phyloP scores from a whole-genome alignment of 2,329 filamentous ascomycete species.

The Allantophomopsis cytisporea region DNA sequence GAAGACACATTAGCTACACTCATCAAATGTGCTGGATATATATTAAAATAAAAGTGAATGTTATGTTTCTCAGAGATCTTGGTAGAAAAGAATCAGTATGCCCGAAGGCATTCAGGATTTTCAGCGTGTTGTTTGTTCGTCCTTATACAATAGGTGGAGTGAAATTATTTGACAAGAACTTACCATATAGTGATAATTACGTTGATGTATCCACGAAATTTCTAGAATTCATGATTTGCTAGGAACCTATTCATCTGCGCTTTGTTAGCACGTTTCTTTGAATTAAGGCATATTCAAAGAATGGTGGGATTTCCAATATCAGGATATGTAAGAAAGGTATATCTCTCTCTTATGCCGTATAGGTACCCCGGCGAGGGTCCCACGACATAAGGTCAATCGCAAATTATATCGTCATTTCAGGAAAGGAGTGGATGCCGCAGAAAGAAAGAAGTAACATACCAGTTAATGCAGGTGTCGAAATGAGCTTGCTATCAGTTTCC shows the following conservation, averaged over 20 bases:
- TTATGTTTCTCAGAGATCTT: conserved; percentile 20
- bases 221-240: not conserved
- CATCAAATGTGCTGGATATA: not conserved
- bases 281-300: not conserved
- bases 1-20: too few species aligned
- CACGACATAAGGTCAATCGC: conserved; percentile 85
- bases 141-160: too few species aligned
- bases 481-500: too few species aligned
- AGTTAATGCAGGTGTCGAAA: too few species aligned
- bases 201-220: too few species aligned
- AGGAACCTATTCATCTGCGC: not conserved
- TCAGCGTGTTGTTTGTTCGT: conserved; percentile 20
- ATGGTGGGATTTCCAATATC: conserved; percentile 18
- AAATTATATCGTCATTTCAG: conserved; percentile 91
- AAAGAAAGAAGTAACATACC: too few species aligned
- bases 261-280: not conserved
- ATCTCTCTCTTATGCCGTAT: conserved; percentile 69
- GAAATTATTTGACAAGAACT: too few species aligned
- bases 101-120: conserved; percentile 20
- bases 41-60: not conserved
- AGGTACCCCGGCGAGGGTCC: conserved; percentile 83
- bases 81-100: conserved; percentile 19
- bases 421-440: too few species aligned
- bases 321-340: conserved; percentile 99
- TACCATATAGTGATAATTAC: too few species aligned